Base-by-base conservation (phyloP, 1,284 basidiomycete species). In the Rhodotorula glutinis region DNA sequence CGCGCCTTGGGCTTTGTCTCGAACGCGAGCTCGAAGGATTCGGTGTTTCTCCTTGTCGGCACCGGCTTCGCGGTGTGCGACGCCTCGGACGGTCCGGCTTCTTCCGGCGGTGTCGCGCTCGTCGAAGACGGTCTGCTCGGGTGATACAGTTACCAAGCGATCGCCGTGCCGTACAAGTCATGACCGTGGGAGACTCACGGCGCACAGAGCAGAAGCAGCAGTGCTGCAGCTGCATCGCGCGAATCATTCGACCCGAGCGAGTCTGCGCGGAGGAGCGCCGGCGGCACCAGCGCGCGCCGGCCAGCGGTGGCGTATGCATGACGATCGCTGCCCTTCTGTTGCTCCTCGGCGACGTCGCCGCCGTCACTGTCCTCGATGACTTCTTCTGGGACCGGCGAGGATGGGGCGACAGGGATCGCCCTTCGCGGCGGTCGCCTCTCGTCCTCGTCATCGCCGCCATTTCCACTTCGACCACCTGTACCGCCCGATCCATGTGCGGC, bases 171-270 rank as follows among this genome's bases (percentile, higher is more conserved):
- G 33, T 11, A 53, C 1, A 8, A 27, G 16, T 13, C 46, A 23
- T 7, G 19, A 47, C 16, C 29, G 27, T 19, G n/a, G n/a, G 33
- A 14, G 17, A 46, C 62, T 27, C 14, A 63, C 62, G 57, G 57
- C 13, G 52, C 57, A 3, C 43, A 23, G 38, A 64, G 57, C 13
- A 64, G 57, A 47, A 63, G 51, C 13, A 64, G 40, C 11, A 67
- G 53, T 9, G 58, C 57, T 2, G 65, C 57, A 1, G 57, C 61
- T 29, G 33, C 49, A 16, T 62, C 65, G 21, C 51, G 52, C 13
- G 61, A 49, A 25, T 67, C 61, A 2, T 41, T 47, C 46, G 46
- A 47, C 13, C n/a, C n/a, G 23, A 47, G 23, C 10, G 46, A 47
- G n/a, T 47, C 46, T 19, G 46, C 46, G 21, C 46, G 46, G 23